Conservation (phyloP, 768 basidiomycete species). For the Mycena filopes region DNA sequence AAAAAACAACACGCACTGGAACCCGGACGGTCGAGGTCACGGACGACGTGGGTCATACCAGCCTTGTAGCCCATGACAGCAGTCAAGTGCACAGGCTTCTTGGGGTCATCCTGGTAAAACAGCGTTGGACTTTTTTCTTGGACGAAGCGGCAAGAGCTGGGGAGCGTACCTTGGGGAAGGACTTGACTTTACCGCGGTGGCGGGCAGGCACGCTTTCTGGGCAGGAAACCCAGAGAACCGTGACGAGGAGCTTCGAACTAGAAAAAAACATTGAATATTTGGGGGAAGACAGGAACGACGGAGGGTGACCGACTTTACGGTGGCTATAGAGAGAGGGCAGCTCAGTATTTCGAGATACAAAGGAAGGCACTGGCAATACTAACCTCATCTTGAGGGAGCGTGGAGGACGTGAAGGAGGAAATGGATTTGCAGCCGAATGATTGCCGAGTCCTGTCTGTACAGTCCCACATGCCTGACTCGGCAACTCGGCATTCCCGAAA, state of each 20-base stretch:
- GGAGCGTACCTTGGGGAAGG: constrained; percentile 91
- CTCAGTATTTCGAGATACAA: constrained; percentile 23
- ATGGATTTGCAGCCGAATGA: not conserved
- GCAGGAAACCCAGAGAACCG: constrained; percentile 97
- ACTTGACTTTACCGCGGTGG: constrained; percentile 99
- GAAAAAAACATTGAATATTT: constrained; percentile 38
- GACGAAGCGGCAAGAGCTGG: not conserved
- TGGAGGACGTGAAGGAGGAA: constrained; percentile 38
- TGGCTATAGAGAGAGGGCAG: constrained; percentile 60
- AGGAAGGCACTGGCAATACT: constrained; percentile 37
- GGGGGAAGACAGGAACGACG: constrained; percentile 30
- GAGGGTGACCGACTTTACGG: constrained; percentile 74
- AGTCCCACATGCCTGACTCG: not conserved
- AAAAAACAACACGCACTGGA: constrained; percentile 78
- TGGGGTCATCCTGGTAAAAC: constrained; percentile 89
- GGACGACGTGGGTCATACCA: constrained; percentile 99
- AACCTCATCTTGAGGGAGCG: constrained; percentile 74
- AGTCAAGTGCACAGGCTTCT: constrained; percentile 98
- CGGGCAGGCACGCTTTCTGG: constrained; percentile 96
- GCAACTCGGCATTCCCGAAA: not conserved
- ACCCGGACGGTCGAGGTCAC: constrained; percentile 98
- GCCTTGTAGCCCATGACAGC: constrained; percentile 99
- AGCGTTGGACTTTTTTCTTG: constrained; percentile 7
- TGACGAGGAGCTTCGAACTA: constrained; percentile 99
- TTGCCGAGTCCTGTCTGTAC: not conserved